These are phyloP conservation scores for Silene uniflora DNA, from an alignment of 148 eudicot genomes.

Conservation along the genomic window DNA sequence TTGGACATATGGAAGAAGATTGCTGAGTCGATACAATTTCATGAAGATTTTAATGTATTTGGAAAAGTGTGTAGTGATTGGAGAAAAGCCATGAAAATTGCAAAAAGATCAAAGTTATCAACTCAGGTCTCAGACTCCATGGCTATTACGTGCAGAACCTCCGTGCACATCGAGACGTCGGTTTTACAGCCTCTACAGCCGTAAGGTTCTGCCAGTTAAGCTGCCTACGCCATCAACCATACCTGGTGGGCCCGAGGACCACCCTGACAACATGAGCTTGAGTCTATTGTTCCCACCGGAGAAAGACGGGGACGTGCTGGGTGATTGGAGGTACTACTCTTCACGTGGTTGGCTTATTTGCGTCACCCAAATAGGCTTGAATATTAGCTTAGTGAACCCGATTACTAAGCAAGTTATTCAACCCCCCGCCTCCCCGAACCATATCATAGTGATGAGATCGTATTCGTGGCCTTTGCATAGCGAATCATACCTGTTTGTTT, in stretches of 20 bases:
- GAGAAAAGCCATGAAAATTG: conserved; percentile 1
- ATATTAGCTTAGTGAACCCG: background rate
- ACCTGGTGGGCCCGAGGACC: too few relatives aligned
- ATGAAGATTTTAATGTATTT: conserved; percentile 5
- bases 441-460: background rate
- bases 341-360: conserved; percentile 4
- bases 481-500: background rate
- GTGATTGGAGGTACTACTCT: conserved; percentile 14
- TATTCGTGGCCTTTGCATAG: background rate
- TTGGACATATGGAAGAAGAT: background rate
- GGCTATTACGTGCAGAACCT: conserved; percentile 12
- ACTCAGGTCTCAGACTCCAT: background rate
- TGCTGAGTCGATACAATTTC: background rate
- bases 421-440: background rate
- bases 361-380: background rate
- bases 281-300: too few relatives aligned
- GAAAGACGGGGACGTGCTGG: too few relatives aligned
- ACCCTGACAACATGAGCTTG: too few relatives aligned
- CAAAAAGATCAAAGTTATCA: background rate
- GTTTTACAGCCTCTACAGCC: background rate
- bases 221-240: too few relatives aligned
- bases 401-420: conserved; percentile 3
- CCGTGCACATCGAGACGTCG: background rate
- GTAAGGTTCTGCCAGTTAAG: background rate
- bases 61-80: background rate